These are phyloP conservation scores for Spongispora temasekensis DNA, from an alignment of 1,284 basidiomycete species.

Conservation along the genomic window DNA sequence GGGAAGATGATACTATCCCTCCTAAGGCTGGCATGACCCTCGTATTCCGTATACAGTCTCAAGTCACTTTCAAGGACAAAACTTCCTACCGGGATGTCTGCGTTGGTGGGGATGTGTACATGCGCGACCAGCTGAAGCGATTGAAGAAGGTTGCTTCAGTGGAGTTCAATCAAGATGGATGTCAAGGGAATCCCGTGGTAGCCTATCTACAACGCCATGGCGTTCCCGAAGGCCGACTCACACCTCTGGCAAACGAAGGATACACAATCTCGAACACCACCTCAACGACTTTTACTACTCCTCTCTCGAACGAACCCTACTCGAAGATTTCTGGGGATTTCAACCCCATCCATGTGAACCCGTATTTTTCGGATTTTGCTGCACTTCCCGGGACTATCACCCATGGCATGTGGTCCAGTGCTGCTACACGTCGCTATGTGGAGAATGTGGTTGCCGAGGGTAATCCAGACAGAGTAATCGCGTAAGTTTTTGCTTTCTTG, in stretches of 20 bases:
- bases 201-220: conserved; percentile 94
- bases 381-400: conserved; percentile 96
- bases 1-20: conserved; percentile 83
- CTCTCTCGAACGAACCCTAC: conserved; percentile 92
- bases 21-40: conserved; percentile 81
- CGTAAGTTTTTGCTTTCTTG: conserved; percentile 47
- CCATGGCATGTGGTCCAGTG: conserved; percentile 96
- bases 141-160: conserved; percentile 88
- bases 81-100: conserved; percentile 80
- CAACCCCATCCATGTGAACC: conserved; percentile 98
- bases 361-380: conserved; percentile 96
- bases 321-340: conserved; percentile 96
- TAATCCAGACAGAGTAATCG: conserved; percentile 85
- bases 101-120: conserved; percentile 84
- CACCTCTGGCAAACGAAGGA: conserved; percentile 82
- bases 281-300: conserved; percentile 69
- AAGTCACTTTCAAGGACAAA: conserved; percentile 91
- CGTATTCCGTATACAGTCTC: conserved; percentile 86
- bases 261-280: conserved; percentile 74
- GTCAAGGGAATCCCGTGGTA: conserved; percentile 91
- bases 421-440: conserved; percentile 90
- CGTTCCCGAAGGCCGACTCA: conserved; percentile 71
- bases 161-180: conserved; percentile 85
- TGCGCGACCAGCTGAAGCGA: conserved; percentile 83
- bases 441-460: conserved; percentile 95